Evolutionary conservation across 305 asterid species (phyloP).

Genomic region (Solanum hybrid): DNA sequence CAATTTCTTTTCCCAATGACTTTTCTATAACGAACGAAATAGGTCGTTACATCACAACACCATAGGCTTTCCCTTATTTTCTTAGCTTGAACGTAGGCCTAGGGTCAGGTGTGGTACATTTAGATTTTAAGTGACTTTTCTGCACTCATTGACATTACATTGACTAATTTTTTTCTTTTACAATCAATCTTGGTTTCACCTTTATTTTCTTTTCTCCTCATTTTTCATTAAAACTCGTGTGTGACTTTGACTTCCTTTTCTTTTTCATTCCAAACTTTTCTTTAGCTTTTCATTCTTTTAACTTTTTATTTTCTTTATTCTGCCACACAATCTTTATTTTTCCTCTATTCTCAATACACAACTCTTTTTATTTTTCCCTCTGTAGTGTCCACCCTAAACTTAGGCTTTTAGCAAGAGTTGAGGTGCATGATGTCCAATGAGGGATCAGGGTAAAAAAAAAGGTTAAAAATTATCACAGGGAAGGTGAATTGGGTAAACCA

Average conservation of each 20-base stretch:
- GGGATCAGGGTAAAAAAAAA: neutral
- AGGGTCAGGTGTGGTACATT: neutral
- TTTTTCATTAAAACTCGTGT: neutral
- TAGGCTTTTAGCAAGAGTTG: neutral
- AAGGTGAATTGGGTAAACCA: neutral
- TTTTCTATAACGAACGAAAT: no score
- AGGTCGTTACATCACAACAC: neutral
- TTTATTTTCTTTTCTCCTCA: neutral
- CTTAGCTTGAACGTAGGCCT: neutral
- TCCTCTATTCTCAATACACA: neutral
- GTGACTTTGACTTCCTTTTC: neutral
- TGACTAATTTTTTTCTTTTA: neutral
- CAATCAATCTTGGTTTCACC: neutral
- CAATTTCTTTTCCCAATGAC: no score
- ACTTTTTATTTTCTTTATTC: no score
- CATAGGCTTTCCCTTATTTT: neutral
- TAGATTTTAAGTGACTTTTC: neutral
- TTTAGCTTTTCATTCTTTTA: no score
- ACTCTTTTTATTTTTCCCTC: neutral
- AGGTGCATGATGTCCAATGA: neutral
- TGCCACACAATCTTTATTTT: no score
- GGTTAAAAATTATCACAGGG: neutral
- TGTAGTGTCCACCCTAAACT: neutral
- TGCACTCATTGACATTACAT: neutral
- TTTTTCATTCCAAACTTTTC: neutral